A percentile compares a stretch with the other conserved stretches of the same genome.
Conservation (phyloP, 345 rosid genomes). For the Schrenkiella parvula region DNA sequence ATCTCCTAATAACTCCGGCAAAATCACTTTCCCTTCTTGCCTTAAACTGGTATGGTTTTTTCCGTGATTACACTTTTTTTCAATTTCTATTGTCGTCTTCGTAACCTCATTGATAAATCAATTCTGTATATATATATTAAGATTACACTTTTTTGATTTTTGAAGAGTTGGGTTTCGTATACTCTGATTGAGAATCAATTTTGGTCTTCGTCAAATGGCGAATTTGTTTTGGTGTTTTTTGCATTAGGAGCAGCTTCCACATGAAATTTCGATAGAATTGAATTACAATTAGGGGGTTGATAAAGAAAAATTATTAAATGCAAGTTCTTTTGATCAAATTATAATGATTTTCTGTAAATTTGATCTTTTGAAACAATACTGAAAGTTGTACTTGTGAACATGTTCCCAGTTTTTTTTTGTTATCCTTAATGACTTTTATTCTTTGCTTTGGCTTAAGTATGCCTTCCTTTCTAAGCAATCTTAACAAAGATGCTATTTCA, state of each 20-base stretch:
- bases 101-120: background rate
- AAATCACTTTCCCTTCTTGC: constrained; percentile 88
- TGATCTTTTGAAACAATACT: background rate
- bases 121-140: background rate
- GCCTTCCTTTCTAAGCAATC: background rate
- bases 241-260: background rate
- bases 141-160: background rate
- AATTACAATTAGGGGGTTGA: no score
- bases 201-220: background rate
- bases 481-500: background rate
- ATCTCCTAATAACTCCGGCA: constrained; percentile 42
- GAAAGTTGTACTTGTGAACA: background rate
- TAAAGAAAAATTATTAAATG: no score
- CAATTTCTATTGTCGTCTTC: background rate
- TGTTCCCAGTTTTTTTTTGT: background rate
- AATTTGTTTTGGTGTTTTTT: background rate
- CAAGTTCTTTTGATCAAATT: background rate
- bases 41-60: constrained; percentile 58
- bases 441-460: background rate
- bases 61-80: background rate
- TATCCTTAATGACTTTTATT: background rate
- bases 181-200: background rate
- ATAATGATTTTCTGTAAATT: background rate
- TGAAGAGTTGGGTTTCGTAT: background rate
- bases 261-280: no score